These are phyloP conservation scores for Phytophthora melonis DNA, from an alignment of 352 stramenopile genomes.

Conservation along the genomic window DNA sequence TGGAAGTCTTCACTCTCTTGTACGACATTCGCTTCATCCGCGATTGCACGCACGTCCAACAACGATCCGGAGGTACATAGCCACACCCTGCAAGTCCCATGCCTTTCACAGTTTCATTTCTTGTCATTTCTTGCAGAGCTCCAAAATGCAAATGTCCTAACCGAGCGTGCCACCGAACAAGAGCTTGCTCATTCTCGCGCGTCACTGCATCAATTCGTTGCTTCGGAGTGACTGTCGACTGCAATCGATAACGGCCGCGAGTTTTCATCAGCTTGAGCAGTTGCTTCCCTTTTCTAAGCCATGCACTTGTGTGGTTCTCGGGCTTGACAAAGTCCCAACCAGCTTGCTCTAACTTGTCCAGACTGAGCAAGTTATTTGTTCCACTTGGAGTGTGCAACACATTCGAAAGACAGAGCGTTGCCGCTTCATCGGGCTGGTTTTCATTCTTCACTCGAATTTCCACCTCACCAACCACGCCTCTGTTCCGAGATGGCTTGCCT, in stretches of 20 bases:
- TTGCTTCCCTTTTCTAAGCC: background rate
- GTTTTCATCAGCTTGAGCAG: background rate
- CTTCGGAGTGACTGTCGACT: background rate
- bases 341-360: no score
- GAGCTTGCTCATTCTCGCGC: background rate
- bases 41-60: conserved; percentile 8
- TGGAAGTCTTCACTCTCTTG: background rate
- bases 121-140: background rate
- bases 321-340: background rate
- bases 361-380: no score
- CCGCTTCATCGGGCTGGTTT: no score
- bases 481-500: background rate
- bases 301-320: background rate
- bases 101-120: background rate
- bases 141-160: background rate
- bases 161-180: background rate
- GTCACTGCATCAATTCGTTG: background rate
- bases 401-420: no score
- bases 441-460: no score
- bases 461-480: no score
- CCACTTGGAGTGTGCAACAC: no score
- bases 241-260: background rate
- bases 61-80: background rate
- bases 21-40: conserved; percentile 9
- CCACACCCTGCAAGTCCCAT: background rate